These are phyloP conservation scores for Punctularia strigosozonata DNA, from an alignment of 768 basidiomycete genomes.

Conservation along the genomic window DNA sequence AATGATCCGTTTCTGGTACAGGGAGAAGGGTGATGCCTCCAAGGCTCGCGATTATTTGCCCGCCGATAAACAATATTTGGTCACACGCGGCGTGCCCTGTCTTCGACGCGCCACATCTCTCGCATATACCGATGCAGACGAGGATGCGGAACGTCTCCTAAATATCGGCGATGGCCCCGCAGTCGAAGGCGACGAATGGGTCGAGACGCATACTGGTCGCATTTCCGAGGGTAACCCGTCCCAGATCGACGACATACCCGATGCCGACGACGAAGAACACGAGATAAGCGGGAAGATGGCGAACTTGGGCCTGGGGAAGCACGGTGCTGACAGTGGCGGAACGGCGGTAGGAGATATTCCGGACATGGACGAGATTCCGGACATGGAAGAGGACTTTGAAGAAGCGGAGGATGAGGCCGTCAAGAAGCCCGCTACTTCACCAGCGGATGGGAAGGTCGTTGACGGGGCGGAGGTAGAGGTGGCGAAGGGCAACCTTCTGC, in stretches of 20 bases:
- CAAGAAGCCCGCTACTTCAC: conserved; percentile 30
- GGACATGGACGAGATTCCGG: conserved; percentile 94
- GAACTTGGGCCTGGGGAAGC: conserved; percentile 15
- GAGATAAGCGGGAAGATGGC: conserved; percentile 33
- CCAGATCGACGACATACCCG: conserved; percentile 78
- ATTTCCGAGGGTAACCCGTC: conserved; percentile 42
- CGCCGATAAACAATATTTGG: conserved; percentile 88
- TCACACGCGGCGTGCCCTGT: conserved; percentile 94
- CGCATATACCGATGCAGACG: conserved; percentile 91
- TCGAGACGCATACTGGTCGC: conserved; percentile 90
- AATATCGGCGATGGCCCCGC: conserved; percentile 55
- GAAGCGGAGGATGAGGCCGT: conserved; percentile 86
- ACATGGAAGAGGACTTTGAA: conserved; percentile 94
- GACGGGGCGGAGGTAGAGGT: conserved; percentile 34
- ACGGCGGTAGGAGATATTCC: conserved; percentile 45
- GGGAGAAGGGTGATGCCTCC: conserved; percentile 86
- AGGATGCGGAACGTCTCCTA: conserved; percentile 89
- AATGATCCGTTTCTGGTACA: conserved; percentile 19
- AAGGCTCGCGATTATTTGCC: conserved; percentile 92
- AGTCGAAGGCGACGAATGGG: conserved; percentile 82
- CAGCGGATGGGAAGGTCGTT: conserved; percentile 2
- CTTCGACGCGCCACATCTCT: conserved; percentile 86
- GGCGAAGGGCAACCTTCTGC: conserved; percentile 74
- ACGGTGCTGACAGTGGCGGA: conserved; percentile 14
- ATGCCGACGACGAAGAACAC: conserved; percentile 52